A percentile compares a stretch with the other conserved stretches of the same genome.
Evolutionary conservation across 768 basidiomycete genomes (phyloP).

Genomic region (Pleurotus tuber-regium): DNA sequence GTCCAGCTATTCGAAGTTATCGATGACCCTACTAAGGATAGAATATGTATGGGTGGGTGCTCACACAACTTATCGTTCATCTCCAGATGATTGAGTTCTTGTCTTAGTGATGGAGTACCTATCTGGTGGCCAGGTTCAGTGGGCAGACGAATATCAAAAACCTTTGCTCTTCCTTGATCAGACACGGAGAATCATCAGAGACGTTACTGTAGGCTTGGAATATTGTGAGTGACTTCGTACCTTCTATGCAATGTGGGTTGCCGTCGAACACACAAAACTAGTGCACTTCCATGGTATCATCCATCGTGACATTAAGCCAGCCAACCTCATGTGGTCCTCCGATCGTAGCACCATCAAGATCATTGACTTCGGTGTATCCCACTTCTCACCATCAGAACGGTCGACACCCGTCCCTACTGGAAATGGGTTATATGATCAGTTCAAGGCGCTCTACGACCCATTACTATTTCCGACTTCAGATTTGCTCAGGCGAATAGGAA

Average conservation of each 20-base stretch:
- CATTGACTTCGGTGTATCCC: constrained; percentile 93
- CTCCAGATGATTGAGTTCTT: neutral
- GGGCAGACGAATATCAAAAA: constrained; percentile 27
- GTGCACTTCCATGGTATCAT: constrained; percentile 47
- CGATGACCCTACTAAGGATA: constrained; percentile 77
- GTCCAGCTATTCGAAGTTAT: constrained; percentile 86
- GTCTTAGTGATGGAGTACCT: constrained; percentile 43
- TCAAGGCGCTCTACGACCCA: constrained; percentile 17
- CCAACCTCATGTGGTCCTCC: constrained; percentile 86
- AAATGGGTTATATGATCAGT: neutral
- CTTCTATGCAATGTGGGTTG: too few relatives aligned
- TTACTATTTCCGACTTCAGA: constrained; percentile 36
- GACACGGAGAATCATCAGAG: constrained; percentile 38
- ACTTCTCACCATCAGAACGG: constrained; percentile 5
- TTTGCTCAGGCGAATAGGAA: constrained; percentile 37
- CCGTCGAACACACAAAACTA: too few relatives aligned
- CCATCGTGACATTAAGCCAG: constrained; percentile 94
- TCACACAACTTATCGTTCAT: neutral
- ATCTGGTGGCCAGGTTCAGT: constrained; percentile 39
- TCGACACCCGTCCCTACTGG: neutral
- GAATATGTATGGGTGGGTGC: constrained; percentile 79
- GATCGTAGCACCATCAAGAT: constrained; percentile 85
- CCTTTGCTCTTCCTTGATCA: constrained; percentile 36
- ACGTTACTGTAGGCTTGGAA: constrained; percentile 41
- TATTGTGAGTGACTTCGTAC: constrained; percentile 30